Base-by-base conservation (phyloP, 148 eudicot species). In the Heliosperma pusillum region DNA sequence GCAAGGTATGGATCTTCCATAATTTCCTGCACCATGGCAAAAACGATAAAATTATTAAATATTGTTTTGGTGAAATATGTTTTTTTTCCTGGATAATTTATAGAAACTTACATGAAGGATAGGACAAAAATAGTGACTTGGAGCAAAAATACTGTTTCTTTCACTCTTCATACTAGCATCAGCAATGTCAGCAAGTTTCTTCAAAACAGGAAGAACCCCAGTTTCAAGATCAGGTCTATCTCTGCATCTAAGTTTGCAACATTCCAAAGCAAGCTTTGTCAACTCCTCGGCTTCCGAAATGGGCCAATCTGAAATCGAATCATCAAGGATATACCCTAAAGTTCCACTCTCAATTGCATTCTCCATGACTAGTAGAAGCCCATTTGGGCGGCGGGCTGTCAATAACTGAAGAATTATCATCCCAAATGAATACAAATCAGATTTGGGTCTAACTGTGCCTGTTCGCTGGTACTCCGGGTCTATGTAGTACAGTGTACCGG, bases 1-100 rank as follows among this genome's bases (percentile, higher is more conserved):
- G 98, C 98, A 53, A 93, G 83, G 55, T 88, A 79, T 22, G 98
- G 98, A 79, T 91, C 94, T 22, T 85, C 86, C 98, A 94, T 94
- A 15, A 90, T 75, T 71, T 88, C 97, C 98, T 94, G 82, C 74
- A 81, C 30, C 60, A 58, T n/a, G 24, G 26, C 57, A 22, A 2
- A 27, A 61, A 19, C 25, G 42, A 50, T 3, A 50, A 50, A 50
- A 3, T 50, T 50, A 4, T 50, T 50, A 50, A 50, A 50, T n/a
- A n/a, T n/a, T n/a, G n/a, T n/a, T n/a, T n/a, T n/a, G n/a, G n/a
- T n/a, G n/a, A n/a, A n/a, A n/a, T n/a, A n/a, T n/a, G n/a, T n/a
- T n/a, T n/a, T n/a, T n/a, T n/a, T n/a, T 40, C 3, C 44, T 40
- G 44, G 42, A 36, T 36, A 36, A 36, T 62, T 19, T 36, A 22